Evolutionary conservation across 2,329 filamentous ascomycete genomes (phyloP).

Genomic region (Trichoderma endophyticum): DNA sequence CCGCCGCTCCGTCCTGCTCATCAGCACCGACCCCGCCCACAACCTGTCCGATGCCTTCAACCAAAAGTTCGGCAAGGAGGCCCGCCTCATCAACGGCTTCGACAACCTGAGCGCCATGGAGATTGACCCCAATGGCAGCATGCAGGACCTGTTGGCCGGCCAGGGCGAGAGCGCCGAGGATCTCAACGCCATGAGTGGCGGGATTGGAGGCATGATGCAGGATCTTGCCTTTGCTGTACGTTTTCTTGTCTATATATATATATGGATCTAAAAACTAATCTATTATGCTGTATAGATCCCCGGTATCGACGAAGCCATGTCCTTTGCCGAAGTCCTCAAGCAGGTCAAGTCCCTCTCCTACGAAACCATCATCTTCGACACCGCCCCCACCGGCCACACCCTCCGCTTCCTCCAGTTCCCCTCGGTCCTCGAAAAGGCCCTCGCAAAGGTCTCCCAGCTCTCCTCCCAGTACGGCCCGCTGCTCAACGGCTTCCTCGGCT

Average conservation of each 20-base stretch:
- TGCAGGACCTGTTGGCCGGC: constrained; percentile 86
- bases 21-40: constrained; percentile 97
- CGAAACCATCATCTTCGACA: constrained; percentile 99
- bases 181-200: constrained; percentile 65
- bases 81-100: constrained; percentile 86
- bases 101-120: constrained; percentile 97
- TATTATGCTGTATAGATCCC: constrained; percentile 66
- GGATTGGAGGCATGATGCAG: constrained; percentile 95
- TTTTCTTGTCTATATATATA: background rate
- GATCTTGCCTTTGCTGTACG: constrained; percentile 90
- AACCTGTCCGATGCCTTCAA: constrained; percentile 97
- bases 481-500: constrained; percentile 87
- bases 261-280: background rate
- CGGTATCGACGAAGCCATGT: constrained; percentile 99
- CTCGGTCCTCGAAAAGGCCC: constrained; percentile 93
- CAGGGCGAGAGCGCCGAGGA: constrained; percentile 60
- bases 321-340: constrained; percentile 97
- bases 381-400: constrained; percentile 94
- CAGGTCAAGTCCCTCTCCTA: constrained; percentile 99
- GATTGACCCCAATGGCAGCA: constrained; percentile 96
- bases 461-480: constrained; percentile 94
- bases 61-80: constrained; percentile 99
- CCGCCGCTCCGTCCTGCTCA: constrained; percentile 92
- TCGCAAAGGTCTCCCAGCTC: constrained; percentile 94
- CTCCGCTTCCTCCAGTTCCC: constrained; percentile 98